Evolutionary conservation across 306 rosid species (phyloP).

Genomic region (Adenanthera pavonina): DNA sequence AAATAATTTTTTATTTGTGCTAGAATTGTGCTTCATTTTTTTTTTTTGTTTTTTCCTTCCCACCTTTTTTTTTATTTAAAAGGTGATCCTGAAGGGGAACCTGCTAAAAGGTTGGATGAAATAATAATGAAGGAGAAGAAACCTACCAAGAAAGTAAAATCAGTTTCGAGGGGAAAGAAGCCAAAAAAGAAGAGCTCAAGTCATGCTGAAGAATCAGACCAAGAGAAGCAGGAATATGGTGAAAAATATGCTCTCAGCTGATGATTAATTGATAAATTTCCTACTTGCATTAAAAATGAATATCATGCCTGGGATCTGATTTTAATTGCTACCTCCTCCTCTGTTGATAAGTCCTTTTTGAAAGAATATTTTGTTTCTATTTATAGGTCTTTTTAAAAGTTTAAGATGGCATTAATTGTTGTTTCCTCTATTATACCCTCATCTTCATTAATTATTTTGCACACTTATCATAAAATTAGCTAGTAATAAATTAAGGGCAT

Average conservation of each 20-base stretch:
- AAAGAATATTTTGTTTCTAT: too few relatives aligned
- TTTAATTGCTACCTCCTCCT: neutral
- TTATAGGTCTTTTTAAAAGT: too few relatives aligned
- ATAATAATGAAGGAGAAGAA: slow-evolving; percentile 58
- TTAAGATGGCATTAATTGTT: too few relatives aligned
- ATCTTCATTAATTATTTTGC: too few relatives aligned
- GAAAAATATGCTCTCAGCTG: slow-evolving; percentile 33
- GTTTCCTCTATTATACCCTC: too few relatives aligned
- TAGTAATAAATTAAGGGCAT: too few relatives aligned
- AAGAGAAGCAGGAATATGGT: slow-evolving; percentile 48
- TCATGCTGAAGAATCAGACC: slow-evolving; percentile 48
- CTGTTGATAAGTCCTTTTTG: too few relatives aligned
- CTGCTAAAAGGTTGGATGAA: slow-evolving; percentile 51
- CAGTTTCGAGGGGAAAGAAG: slow-evolving; percentile 51
- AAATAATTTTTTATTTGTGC: slow-evolving; percentile 3
- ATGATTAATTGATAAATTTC: slow-evolving; percentile 30
- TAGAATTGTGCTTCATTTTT: slow-evolving; percentile 10
- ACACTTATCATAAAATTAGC: too few relatives aligned
- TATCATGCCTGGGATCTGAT: slow-evolving; percentile 4
- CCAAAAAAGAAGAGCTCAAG: slow-evolving; percentile 40
- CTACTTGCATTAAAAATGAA: slow-evolving; percentile 24
- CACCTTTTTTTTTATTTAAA: slow-evolving; percentile 11
- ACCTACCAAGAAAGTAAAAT: slow-evolving; percentile 57
- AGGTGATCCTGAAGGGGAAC: slow-evolving; percentile 72
- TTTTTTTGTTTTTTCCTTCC: neutral